Percentiles rank a stretch among this genome's conserved stretches.
Conservation (phyloP, 1,284 basidiomycete genomes). For the Microbotryomycetes sp. region DNA sequence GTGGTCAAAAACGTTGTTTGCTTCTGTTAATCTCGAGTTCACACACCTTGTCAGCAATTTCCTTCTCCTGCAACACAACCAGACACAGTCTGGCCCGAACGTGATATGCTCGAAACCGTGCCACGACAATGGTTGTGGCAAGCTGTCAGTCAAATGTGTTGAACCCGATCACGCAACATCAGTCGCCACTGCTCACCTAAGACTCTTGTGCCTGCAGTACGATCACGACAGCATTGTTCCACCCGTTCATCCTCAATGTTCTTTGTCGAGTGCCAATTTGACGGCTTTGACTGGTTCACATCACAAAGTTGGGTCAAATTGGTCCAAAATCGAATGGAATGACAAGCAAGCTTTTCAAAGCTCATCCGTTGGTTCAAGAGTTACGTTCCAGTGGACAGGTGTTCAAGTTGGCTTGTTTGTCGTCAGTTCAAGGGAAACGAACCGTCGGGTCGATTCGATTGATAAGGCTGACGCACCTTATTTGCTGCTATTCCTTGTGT, state of each 20-base stretch:
- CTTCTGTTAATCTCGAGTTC: too few relatives aligned
- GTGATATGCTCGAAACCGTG: background rate
- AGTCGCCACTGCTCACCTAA: too few relatives aligned
- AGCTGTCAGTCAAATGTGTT: background rate
- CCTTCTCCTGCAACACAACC: background rate
- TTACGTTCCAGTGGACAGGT: background rate
- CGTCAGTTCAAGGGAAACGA: background rate
- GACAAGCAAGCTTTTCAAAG: background rate
- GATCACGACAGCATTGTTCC: background rate
- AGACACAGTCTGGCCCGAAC: background rate
- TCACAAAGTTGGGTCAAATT: background rate
- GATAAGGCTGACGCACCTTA: background rate
- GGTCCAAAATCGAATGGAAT: background rate
- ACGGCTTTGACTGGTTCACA: background rate
- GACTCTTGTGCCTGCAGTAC: background rate
- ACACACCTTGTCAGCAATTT: background rate
- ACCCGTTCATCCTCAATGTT: background rate
- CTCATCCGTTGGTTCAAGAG: background rate
- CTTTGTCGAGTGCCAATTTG: background rate
- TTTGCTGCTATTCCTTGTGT: background rate
- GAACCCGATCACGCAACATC: background rate
- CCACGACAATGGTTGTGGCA: background rate
- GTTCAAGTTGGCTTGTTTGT: background rate
- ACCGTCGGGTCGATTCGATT: too few relatives aligned
- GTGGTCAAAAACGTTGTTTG: too few relatives aligned